These are phyloP conservation scores for Vaccinium corymbosum DNA, from an alignment of 148 eudicot genomes.

Conservation along the genomic window DNA sequence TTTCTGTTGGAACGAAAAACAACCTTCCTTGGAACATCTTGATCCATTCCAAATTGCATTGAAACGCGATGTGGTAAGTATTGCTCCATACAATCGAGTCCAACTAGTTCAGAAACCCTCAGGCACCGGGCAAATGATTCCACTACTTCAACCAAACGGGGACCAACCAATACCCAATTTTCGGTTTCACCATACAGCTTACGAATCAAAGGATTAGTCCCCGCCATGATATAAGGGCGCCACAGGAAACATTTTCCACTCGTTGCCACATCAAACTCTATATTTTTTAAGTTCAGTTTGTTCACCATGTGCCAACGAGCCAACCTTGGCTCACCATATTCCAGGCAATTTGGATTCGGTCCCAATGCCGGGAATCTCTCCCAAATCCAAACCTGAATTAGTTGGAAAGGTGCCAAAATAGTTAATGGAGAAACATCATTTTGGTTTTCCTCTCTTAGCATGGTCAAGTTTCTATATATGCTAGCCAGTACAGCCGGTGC, in stretches of 20 bases:
- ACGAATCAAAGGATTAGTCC: conserved; percentile 13
- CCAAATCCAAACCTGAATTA: conserved; percentile 38
- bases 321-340: too few relatives aligned
- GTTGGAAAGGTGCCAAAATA: too few relatives aligned
- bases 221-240: conserved; percentile 37
- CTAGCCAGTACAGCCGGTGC: too few relatives aligned
- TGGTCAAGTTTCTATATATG: too few relatives aligned
- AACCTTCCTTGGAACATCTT: too few relatives aligned
- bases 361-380: conserved; percentile 38
- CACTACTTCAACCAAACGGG: conserved; percentile 14
- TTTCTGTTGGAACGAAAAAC: conserved; percentile 16
- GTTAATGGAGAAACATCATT: too few relatives aligned
- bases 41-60: conserved; percentile 49
- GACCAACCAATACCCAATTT: conserved; percentile 16
- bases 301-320: too few relatives aligned
- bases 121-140: conserved; percentile 22
- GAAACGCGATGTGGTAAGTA: conserved; percentile 52
- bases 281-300: too few relatives aligned
- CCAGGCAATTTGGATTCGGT: neutral
- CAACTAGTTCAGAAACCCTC: conserved; percentile 29
- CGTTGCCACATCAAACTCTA: conserved; percentile 16
- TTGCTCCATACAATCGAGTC: conserved; percentile 34
- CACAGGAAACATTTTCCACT: conserved; percentile 22
- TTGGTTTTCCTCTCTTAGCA: too few relatives aligned
- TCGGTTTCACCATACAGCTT: conserved; percentile 21